These are phyloP conservation scores for Elsinoe arachidis DNA, from an alignment of 2,329 filamentous ascomycete species.

Conservation along the genomic window DNA sequence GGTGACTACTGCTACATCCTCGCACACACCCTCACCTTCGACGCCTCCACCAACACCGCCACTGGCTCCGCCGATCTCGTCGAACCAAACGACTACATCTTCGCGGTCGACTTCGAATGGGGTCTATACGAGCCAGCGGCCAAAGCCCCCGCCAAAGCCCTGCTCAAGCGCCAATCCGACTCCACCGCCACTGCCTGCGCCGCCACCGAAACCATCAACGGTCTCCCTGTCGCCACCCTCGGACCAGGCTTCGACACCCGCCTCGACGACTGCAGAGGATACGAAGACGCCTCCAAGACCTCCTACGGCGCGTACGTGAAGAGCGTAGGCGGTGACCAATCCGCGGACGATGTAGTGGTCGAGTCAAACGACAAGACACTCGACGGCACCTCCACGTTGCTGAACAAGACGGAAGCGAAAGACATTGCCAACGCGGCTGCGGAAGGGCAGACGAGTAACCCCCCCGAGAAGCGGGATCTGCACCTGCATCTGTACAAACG, in stretches of 20 bases:
- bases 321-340: background rate
- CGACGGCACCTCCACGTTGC: background rate
- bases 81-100: background rate
- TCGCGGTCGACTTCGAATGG: background rate
- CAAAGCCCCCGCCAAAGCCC: background rate
- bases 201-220: background rate
- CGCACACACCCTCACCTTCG: background rate
- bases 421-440: background rate
- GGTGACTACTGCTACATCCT: conserved; percentile 10
- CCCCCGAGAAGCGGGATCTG: background rate
- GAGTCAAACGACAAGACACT: background rate
- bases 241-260: background rate
- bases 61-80: background rate
- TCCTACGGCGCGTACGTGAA: background rate
- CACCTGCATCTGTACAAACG: background rate
- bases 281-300: background rate
- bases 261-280: background rate
- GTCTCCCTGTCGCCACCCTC: background rate
- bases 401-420: background rate
- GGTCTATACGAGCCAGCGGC: background rate
- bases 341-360: background rate
- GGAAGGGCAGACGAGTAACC: background rate
- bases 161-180: background rate
- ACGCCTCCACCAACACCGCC: background rate
- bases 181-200: background rate